Conservation (phyloP, 306 rosid genomes). For the Quercus engelmannii region DNA sequence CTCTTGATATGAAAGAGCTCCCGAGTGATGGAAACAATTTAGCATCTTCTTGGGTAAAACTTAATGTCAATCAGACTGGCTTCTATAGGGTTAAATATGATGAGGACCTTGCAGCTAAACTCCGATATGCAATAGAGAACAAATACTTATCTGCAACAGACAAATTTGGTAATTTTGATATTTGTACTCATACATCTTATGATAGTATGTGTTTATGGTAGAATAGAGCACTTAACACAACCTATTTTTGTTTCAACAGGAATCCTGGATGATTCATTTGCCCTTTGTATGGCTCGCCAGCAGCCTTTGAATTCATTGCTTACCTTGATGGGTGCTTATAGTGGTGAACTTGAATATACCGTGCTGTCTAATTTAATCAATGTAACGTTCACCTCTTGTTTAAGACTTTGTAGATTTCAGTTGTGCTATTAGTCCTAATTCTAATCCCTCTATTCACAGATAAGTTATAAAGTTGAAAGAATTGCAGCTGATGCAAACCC, state of each 20-base stretch:
- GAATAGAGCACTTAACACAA: conserved; percentile 16
- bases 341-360: conserved; percentile 74
- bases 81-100: conserved; percentile 95
- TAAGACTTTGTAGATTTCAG: conserved; percentile 6
- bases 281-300: conserved; percentile 76
- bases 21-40: conserved; percentile 27
- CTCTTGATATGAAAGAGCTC: conserved; percentile 50
- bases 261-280: conserved; percentile 78
- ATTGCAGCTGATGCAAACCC: conserved; percentile 86
- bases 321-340: conserved; percentile 74
- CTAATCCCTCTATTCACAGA: conserved; percentile 38
- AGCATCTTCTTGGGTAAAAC: conserved; percentile 58
- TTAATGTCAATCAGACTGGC: conserved; percentile 92
- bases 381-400: conserved; percentile 43
- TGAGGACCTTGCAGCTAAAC: conserved; percentile 61
- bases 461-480: conserved; percentile 48
- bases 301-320: conserved; percentile 67
- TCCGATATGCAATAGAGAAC: conserved; percentile 68
- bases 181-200: background rate
- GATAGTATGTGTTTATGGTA: background rate
- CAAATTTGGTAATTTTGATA: conserved; percentile 65
- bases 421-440: conserved; percentile 25
- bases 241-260: conserved; percentile 45
- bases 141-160: conserved; percentile 68
- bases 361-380: conserved; percentile 78